Conservation (phyloP, 768 basidiomycete species). For the Tricholoma terreum region DNA sequence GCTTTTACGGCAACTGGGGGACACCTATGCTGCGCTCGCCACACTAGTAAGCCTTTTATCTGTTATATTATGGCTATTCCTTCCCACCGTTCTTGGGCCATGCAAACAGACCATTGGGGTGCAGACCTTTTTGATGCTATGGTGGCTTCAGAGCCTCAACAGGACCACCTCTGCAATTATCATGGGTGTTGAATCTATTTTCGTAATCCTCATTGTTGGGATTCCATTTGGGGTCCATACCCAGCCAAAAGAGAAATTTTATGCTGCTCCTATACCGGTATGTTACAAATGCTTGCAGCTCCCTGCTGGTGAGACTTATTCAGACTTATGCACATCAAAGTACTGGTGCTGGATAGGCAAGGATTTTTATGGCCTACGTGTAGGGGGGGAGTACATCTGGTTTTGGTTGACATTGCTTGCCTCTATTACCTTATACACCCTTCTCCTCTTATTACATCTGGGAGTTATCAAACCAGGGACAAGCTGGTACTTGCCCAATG, state of each 20-base stretch:
- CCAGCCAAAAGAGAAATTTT: slow-evolving; percentile 16
- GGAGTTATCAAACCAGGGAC: neutral
- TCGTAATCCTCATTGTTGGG: slow-evolving; percentile 31
- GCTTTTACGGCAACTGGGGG: slow-evolving; percentile 39
- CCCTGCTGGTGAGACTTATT: neutral
- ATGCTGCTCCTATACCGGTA: slow-evolving; percentile 35
- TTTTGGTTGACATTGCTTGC: slow-evolving; percentile 38
- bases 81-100: neutral
- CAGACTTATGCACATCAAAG: slow-evolving; percentile 4
- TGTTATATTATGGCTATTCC: neutral
- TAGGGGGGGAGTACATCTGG: slow-evolving; percentile 46
- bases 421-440: slow-evolving; percentile 29
- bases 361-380: slow-evolving; percentile 24
- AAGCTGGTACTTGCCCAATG: neutral
- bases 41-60: slow-evolving; percentile 32
- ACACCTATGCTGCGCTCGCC: slow-evolving; percentile 38
- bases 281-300: slow-evolving; percentile 9
- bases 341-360: slow-evolving; percentile 46
- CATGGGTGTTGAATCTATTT: slow-evolving; percentile 31
- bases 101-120: slow-evolving; percentile 32
- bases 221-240: slow-evolving; percentile 25
- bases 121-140: slow-evolving; percentile 41
- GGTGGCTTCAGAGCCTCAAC: slow-evolving; percentile 26
- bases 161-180: slow-evolving; percentile 24
- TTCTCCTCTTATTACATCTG: neutral